Evolutionary conservation across 495 filamentous ascomycete species (phyloP).

Genomic region (Aspergillus biplanus): DNA sequence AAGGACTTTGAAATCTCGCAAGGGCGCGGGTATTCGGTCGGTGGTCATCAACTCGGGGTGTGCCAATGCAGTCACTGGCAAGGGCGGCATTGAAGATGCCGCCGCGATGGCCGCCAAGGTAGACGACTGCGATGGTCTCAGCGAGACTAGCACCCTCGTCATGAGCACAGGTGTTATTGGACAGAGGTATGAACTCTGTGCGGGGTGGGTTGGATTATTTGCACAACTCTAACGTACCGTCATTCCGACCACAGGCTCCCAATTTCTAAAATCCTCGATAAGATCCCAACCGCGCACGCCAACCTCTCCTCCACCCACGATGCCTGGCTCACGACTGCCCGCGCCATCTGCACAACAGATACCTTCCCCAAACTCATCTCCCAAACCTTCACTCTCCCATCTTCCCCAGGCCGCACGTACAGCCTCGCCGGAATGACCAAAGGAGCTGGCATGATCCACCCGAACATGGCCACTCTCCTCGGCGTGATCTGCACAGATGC

Average conservation of each 20-base stretch:
- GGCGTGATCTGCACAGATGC: constrained; percentile 94
- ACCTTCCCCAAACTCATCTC: constrained; percentile 98
- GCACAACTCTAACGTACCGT: background rate
- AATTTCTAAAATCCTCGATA: constrained; percentile 83
- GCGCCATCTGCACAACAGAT: constrained; percentile 97
- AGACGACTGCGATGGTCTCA: constrained; percentile 67
- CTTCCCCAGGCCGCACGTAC: constrained; percentile 72
- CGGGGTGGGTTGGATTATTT: constrained; percentile 29
- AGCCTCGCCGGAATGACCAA: constrained; percentile 94
- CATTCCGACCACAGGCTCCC: constrained; percentile 64
- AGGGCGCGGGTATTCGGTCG: constrained; percentile 72
- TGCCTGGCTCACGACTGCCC: constrained; percentile 83
- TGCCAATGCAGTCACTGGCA: constrained; percentile 96
- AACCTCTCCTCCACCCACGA: constrained; percentile 74
- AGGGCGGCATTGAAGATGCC: constrained; percentile 88
- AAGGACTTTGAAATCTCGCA: constrained; percentile 64
- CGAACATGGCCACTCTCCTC: constrained; percentile 97
- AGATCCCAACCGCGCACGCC: constrained; percentile 74
- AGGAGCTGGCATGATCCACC: constrained; percentile 99
- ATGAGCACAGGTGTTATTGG: constrained; percentile 99
- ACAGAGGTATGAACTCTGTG: constrained; percentile 62
- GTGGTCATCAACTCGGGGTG: constrained; percentile 95
- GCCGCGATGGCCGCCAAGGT: constrained; percentile 76
- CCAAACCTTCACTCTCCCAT: constrained; percentile 81
- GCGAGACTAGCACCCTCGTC: constrained; percentile 73